Percentiles rank a stretch among this genome's conserved stretches.
phyloP scores from a whole-genome alignment of 2,329 filamentous ascomycete species.

The Fragosphaeria purpurea region DNA sequence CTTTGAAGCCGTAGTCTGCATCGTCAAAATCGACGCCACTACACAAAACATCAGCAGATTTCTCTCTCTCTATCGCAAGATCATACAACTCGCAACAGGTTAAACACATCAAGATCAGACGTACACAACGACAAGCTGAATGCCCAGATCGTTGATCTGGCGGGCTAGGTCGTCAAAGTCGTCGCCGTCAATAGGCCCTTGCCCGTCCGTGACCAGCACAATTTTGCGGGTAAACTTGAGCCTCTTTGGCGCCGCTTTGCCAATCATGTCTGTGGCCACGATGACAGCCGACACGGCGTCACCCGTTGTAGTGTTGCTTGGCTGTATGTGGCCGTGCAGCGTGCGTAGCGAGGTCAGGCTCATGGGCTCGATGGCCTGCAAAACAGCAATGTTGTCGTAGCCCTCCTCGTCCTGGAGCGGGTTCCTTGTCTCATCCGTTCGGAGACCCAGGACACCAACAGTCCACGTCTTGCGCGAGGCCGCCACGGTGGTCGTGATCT shows the following conservation, averaged over 20 bases:
- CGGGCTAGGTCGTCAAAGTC: slow-evolving; percentile 58
- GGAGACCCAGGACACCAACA: slow-evolving; percentile 71
- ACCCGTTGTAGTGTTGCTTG: slow-evolving; percentile 58
- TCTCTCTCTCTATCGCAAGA: too few relatives aligned
- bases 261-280: slow-evolving; percentile 79
- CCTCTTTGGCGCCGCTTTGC: slow-evolving; percentile 59
- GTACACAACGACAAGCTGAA: slow-evolving; percentile 71
- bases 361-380: slow-evolving; percentile 56
- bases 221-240: slow-evolving; percentile 75
- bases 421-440: slow-evolving; percentile 69
- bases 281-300: slow-evolving; percentile 85
- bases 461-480: slow-evolving; percentile 61
- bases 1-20: slow-evolving; percentile 77
- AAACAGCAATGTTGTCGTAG: slow-evolving; percentile 72
- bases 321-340: slow-evolving; percentile 53
- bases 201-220: slow-evolving; percentile 75
- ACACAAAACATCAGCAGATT: too few relatives aligned
- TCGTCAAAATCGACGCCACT: slow-evolving; percentile 94
- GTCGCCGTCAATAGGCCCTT: slow-evolving; percentile 61
- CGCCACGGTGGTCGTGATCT: slow-evolving; percentile 63
- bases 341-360: slow-evolving; percentile 58
- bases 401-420: slow-evolving; percentile 53
- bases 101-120: slow-evolving; percentile 22
- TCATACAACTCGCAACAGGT: too few relatives aligned
- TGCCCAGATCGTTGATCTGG: slow-evolving; percentile 65